Conservation (phyloP, 352 stramenopile species). For the Stramenopiles sp. region DNA sequence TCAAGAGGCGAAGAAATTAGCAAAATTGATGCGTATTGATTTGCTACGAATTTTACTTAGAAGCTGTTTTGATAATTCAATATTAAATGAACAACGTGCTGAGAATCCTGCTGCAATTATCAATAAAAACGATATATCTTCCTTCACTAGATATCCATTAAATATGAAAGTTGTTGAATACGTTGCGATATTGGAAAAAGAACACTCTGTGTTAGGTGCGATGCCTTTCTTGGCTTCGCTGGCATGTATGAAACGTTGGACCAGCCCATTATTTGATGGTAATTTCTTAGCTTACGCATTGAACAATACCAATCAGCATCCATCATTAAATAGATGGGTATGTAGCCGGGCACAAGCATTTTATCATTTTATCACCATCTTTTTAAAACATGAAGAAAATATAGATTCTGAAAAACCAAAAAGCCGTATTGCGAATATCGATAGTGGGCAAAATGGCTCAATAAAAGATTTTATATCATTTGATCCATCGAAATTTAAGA, state of each 20-base stretch:
- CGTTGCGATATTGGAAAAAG: not conserved
- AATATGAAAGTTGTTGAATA: not conserved
- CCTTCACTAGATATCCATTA: not conserved
- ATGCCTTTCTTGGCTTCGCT: not conserved
- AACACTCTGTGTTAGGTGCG: not conserved
- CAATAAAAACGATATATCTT: not conserved
- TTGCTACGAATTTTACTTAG: not conserved
- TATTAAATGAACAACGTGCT: not conserved
- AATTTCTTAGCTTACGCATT: not conserved
- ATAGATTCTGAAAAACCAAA: too few species aligned
- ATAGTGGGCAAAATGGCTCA: not conserved
- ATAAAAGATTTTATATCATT: not conserved
- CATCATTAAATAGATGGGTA: not conserved
- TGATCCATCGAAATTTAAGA: not conserved
- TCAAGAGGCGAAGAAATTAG: not conserved
- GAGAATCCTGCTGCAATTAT: not conserved
- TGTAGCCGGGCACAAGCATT: not conserved
- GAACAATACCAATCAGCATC: not conserved
- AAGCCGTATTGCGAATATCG: too few species aligned
- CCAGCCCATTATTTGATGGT: not conserved
- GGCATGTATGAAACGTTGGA: not conserved
- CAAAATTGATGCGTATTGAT: not conserved
- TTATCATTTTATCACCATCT: not conserved
- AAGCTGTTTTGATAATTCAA: not conserved
- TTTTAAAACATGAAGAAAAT: not conserved